A percentile compares a stretch with the other conserved stretches of the same genome.
Evolutionary conservation across 2,329 filamentous ascomycete species (phyloP).

Genomic region (Colletotrichum graminicola): DNA sequence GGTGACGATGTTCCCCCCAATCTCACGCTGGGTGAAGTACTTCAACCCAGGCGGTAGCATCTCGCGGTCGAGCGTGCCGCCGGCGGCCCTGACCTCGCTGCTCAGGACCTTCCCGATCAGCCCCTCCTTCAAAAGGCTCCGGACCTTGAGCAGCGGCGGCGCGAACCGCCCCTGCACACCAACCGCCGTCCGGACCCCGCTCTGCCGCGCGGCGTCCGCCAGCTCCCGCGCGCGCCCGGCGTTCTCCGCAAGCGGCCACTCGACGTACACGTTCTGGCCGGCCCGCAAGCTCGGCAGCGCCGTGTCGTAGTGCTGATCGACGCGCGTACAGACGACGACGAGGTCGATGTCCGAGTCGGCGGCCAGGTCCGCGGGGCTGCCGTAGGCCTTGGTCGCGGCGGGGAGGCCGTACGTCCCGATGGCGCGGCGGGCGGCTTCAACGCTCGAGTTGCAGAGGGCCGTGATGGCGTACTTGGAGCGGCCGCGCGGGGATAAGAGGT

Average conservation of each 20-base stretch:
- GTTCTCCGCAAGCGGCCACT: conserved; percentile 69
- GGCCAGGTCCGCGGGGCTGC: conserved; percentile 61
- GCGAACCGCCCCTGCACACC: conserved; percentile 64
- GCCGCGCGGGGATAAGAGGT: conserved; percentile 63
- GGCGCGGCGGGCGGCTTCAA: conserved; percentile 58
- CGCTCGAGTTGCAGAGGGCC: conserved; percentile 64
- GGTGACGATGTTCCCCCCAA: conserved; percentile 60
- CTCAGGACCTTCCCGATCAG: conserved; percentile 66
- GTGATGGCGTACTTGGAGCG: conserved; percentile 60
- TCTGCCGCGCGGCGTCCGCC: conserved; percentile 41
- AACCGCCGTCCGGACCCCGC: conserved; percentile 53
- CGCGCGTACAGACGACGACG: conserved; percentile 66
- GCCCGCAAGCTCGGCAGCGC: conserved; percentile 61
- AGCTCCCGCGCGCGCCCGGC: conserved; percentile 57
- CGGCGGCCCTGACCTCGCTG: conserved; percentile 55
- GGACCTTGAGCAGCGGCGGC: conserved; percentile 59
- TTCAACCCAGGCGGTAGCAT: conserved; percentile 50
- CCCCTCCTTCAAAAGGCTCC: conserved; percentile 57
- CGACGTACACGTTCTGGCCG: conserved; percentile 66
- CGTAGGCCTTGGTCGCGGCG: conserved; percentile 60
- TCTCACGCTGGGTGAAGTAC: conserved; percentile 62
- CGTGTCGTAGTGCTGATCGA: conserved; percentile 64
- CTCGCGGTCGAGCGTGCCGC: conserved; percentile 52
- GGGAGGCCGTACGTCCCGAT: conserved; percentile 59
- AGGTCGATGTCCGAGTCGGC: conserved; percentile 65